These are phyloP conservation scores for Gracilaria vermiculophylla DNA, from an alignment of 23 red algal species.

Conservation along the genomic window DNA sequence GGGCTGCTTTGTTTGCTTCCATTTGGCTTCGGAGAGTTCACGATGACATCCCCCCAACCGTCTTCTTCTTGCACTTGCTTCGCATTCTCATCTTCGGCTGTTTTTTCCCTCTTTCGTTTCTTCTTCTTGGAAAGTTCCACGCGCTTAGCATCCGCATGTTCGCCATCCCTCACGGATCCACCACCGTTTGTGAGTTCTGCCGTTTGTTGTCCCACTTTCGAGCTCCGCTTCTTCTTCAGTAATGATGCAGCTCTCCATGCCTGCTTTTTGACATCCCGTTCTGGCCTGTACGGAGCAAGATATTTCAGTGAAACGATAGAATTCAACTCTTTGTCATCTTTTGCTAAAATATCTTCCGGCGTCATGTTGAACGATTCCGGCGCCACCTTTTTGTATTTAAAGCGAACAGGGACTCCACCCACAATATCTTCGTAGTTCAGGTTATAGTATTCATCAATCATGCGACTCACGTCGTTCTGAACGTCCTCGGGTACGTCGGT, in stretches of 20 bases:
- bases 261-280: conserved; percentile 48
- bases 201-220: not conserved
- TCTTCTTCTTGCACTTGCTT: not conserved
- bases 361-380: conserved; percentile 80
- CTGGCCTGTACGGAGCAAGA: conserved; percentile 72
- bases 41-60: not conserved
- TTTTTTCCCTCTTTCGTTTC: not conserved
- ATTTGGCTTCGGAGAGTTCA: not conserved
- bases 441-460: conserved; percentile 93
- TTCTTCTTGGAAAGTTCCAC: not conserved
- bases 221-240: not conserved
- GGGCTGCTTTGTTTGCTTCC: not conserved
- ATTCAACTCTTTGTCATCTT: conserved; percentile 94
- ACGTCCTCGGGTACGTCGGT: conserved; percentile 29
- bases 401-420: conserved; percentile 61
- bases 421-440: conserved; percentile 91
- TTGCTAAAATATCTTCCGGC: conserved; percentile 73
- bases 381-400: conserved; percentile 87
- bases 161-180: no score
- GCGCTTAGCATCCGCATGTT: no score
- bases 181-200: not conserved
- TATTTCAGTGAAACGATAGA: conserved; percentile 76
- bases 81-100: not conserved
- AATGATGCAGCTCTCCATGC: conserved; percentile 16
- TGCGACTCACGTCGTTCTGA: conserved; percentile 51